These are phyloP conservation scores for Polygonum aviculare DNA, from an alignment of 148 eudicot genomes.

Conservation along the genomic window DNA sequence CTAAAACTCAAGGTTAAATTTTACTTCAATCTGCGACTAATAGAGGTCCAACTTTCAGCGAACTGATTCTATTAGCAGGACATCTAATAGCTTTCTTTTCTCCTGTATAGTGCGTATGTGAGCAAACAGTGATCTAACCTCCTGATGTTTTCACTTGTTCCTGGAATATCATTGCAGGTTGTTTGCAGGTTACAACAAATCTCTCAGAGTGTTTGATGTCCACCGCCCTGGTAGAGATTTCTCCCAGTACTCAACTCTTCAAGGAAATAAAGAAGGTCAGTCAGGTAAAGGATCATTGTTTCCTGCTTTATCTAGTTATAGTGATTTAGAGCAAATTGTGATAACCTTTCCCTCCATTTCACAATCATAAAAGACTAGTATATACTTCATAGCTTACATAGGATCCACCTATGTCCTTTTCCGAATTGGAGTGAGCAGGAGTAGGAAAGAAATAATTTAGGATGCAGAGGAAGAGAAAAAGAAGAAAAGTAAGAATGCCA, in stretches of 20 bases:
- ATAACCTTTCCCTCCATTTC: not conserved
- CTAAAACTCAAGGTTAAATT: not conserved
- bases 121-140: not conserved
- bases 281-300: slow-evolving; percentile 41
- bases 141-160: not conserved
- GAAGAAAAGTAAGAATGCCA: not conserved
- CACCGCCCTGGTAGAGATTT: slow-evolving; percentile 98
- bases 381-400: not conserved
- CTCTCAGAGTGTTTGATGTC: slow-evolving; percentile 69
- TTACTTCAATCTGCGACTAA: not conserved
- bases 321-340: not conserved
- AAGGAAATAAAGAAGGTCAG: slow-evolving; percentile 88
- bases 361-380: not conserved
- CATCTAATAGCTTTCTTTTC: not conserved
- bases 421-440: not conserved
- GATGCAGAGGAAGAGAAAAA: not conserved
- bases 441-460: not conserved
- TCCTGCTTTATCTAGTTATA: not conserved
- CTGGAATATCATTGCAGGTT: slow-evolving; percentile 39
- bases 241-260: slow-evolving; percentile 66
- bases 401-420: not conserved
- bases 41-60: not conserved
- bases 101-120: not conserved
- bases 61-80: not conserved
- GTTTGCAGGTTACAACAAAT: slow-evolving; percentile 91